Conservation (phyloP, 345 rosid species). For the Brassica carinata region DNA sequence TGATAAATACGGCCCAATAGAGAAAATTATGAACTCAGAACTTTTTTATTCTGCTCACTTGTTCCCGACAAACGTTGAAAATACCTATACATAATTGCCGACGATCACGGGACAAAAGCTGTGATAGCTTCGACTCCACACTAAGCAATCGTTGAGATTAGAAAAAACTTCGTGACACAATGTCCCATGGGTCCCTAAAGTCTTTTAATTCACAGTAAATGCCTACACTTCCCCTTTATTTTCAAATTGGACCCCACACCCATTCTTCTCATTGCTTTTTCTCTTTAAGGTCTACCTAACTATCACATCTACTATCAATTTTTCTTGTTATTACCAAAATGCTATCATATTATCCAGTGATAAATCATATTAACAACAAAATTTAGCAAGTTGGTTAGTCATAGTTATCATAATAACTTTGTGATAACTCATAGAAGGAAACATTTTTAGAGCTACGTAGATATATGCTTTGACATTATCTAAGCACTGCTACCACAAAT, state of each 20-base stretch:
- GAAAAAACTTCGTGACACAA: constrained; percentile 16
- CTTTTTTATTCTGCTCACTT: constrained; percentile 5
- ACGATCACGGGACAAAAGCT: constrained; percentile 38
- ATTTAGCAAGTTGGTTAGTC: background rate
- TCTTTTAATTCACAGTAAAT: background rate
- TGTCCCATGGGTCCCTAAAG: constrained; percentile 32
- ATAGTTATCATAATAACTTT: background rate
- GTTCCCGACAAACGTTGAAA: background rate
- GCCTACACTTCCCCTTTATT: constrained; percentile 9
- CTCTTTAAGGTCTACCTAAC: constrained; percentile 17
- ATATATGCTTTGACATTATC: background rate
- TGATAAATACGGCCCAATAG: background rate
- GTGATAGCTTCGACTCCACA: constrained; percentile 31
- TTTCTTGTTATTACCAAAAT: background rate
- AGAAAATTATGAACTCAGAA: background rate
- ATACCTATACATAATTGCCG: constrained; percentile 10
- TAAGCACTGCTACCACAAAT: constrained; percentile 6
- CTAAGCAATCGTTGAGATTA: constrained; percentile 29
- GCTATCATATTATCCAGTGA: background rate
- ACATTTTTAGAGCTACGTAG: background rate
- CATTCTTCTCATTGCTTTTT: constrained; percentile 8
- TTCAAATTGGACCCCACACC: constrained; percentile 14
- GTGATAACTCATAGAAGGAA: constrained; percentile 1
- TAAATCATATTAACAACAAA: background rate
- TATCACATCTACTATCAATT: constrained; percentile 10